phyloP scores from a whole-genome alignment of 495 filamentous ascomycete species.

The Penicillium diatomitis region DNA sequence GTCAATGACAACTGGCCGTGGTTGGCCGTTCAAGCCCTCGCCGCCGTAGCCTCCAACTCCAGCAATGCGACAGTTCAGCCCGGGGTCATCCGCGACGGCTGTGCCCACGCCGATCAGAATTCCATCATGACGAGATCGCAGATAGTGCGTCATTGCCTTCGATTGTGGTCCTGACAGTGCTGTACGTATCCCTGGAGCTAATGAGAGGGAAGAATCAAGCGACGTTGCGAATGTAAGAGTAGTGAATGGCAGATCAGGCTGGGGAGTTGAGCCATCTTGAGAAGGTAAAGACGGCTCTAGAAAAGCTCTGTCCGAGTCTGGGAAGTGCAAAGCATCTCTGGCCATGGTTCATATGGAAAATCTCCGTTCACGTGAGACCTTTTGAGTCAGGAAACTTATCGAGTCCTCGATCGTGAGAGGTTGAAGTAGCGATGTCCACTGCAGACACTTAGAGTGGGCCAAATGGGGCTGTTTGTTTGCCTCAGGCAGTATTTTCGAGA shows the following conservation, averaged over 20 bases:
- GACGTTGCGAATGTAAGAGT: slow-evolving; percentile 91
- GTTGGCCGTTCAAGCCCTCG: slow-evolving; percentile 45
- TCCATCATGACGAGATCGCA: slow-evolving; percentile 72
- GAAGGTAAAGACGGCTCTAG: slow-evolving; percentile 38
- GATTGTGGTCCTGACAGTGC: slow-evolving; percentile 68
- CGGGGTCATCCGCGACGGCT: slow-evolving; percentile 74
- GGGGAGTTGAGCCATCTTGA: slow-evolving; percentile 7
- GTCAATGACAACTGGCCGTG: slow-evolving; percentile 73
- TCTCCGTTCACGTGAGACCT: too few species aligned
- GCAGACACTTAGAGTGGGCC: too few species aligned
- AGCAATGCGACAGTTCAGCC: slow-evolving; percentile 65
- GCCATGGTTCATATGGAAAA: slow-evolving; percentile 5
- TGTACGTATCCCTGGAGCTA: slow-evolving; percentile 67
- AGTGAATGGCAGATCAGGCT: slow-evolving; percentile 31
- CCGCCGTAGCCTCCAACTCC: slow-evolving; percentile 44
- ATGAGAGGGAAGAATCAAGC: slow-evolving; percentile 66
- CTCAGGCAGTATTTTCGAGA: too few species aligned
- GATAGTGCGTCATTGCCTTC: slow-evolving; percentile 88
- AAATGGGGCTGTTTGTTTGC: too few species aligned
- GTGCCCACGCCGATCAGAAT: slow-evolving; percentile 86
- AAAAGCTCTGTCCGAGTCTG: slow-evolving; percentile 26
- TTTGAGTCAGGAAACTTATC: too few species aligned
- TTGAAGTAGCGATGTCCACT: too few species aligned
- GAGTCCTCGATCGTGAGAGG: too few species aligned
- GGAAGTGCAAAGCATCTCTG: slow-evolving; percentile 30